A percentile compares a stretch with the other conserved stretches of the same genome.
Evolutionary conservation across 305 asterid genomes (phyloP).

Genomic region (Fraxinus angustifolia): DNA sequence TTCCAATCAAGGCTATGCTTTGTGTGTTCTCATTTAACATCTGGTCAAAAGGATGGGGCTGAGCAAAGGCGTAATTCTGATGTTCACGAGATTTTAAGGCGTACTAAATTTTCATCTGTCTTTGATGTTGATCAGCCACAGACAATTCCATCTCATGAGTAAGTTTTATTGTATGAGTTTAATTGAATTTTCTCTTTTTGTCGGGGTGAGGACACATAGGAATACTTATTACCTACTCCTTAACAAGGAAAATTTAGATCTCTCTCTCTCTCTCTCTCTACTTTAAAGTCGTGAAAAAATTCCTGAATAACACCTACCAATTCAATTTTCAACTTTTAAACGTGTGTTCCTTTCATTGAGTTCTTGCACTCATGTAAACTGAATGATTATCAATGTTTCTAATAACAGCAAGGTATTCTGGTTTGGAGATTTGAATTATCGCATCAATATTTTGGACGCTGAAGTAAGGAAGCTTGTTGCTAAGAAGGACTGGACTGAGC

Average conservation of each 20-base stretch:
- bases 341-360: not conserved
- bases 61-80: slow-evolving; percentile 73
- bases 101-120: slow-evolving; percentile 68
- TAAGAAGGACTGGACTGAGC: slow-evolving; percentile 58
- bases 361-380: not conserved
- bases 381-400: slow-evolving; percentile 9
- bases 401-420: slow-evolving; percentile 78
- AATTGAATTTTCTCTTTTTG: not conserved
- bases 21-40: slow-evolving; percentile 87
- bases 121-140: slow-evolving; percentile 66
- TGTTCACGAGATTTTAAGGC: slow-evolving; percentile 69
- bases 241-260: not conserved
- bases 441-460: slow-evolving; percentile 57
- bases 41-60: slow-evolving; percentile 77
- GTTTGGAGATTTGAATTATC: slow-evolving; percentile 87
- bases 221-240: not conserved
- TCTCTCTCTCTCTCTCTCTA: not conserved
- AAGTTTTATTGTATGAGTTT: slow-evolving; percentile 27
- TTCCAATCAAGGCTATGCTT: slow-evolving; percentile 84
- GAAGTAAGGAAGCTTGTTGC: slow-evolving; percentile 64
- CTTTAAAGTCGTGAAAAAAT: not conserved
- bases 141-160: slow-evolving; percentile 90
- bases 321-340: not conserved
- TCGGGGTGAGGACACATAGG: not conserved
- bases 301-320: not conserved